Evolutionary conservation across 1,284 basidiomycete species (phyloP), one percentile per base, ranked within the genome.

Genomic region (Apiotrichum mycotoxinovorans): DNA sequence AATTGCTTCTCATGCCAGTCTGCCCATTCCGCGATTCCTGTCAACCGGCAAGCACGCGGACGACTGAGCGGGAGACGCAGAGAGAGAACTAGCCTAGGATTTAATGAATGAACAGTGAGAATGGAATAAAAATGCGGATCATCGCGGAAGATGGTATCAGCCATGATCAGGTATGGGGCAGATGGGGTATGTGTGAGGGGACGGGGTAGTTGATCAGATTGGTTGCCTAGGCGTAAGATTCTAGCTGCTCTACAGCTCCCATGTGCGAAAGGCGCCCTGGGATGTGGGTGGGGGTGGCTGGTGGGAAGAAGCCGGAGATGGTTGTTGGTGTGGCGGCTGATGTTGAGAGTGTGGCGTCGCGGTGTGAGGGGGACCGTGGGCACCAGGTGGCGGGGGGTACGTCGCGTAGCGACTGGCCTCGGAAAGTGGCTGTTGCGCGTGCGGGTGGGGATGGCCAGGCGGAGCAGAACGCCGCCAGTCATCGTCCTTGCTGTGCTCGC

Each of bases 401-500:
- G 46, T 35, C 4, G 46, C 46, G 34, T 37, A 27, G 34, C 44
- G 37, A n/a, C 35, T 14, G 7, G 40, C 18, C 20, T 41, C 27
- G 14, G 46, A 20, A 22, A 20, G 9, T 3, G 27, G 20, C 9
- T 25, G 20, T 11, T 5, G 38, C 22, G 35, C 18, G n/a, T 54
- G 26, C 20, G 22, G 26, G 20, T 27, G 20, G 2, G 46, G 46
- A 14, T 30, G 33, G 4, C 46, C 46, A 20, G 46, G 46, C 14
- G 46, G 46, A 4, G 46, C 46, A 8, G 46, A 48, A 22, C 46
- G 46, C 3, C 46, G 46, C 46, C 46, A 48, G 22, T 48, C 46
- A 2, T 35, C 46, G 18, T 35, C 33, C 20, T 34, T 18, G 14
- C n/a, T 20, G 10, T 20, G 20, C 5, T 35, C 46, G 17, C 46